Base-by-base conservation (phyloP, 129 eudicot species). In the Pittosporum tobira region DNA sequence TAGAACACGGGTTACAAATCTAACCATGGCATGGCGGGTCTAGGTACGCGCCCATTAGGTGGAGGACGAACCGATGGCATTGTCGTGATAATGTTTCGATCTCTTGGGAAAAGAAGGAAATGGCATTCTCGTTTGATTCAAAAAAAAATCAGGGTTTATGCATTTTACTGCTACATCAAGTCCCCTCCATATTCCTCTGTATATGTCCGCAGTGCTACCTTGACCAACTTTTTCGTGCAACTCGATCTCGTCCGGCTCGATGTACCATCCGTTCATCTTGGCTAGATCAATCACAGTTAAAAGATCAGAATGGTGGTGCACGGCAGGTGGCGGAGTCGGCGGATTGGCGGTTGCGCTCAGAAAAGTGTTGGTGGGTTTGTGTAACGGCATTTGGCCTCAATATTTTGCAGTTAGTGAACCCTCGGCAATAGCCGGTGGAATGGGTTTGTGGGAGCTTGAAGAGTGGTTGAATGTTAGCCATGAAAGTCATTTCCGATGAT, bases 181-280 rank as follows among this genome's bases (percentile, higher is more conserved):
- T 23, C 95, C 95, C 63, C 95, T 73, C 95, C 95, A 86, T 69
- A 69, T 76, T 43, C 70, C 95, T 69, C 62, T 79, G 75, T 86
- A 79, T 62, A 86, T 69, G 28, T 86, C 87, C 5, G 95, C 95
- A 0, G 90, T 86, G 67, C 79, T 82, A 52, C 95, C 95, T 62
- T 74, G 86, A 4, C 80, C 87, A 46, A 83, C 75, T 54, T 71
- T 68, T 26, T 86, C 75, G 27, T 73, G 73, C 23, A 86, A 40
- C 63, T 86, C 80, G 37, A 86, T 67, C 95, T 86, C 95, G 0
- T 74, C 76, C 31, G 95, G 87, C 19, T 81, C 76, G 34, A 85
- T 85, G 71, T 85, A 81, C 90, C 95, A 85, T 45, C 95, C 95
- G 2, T 78, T 73, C 2, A 58, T 51, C 72, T 81, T 79, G 55